These are phyloP conservation scores for Aspergillus cejpii DNA, from an alignment of 2,329 filamentous ascomycete genomes.

Conservation along the genomic window DNA sequence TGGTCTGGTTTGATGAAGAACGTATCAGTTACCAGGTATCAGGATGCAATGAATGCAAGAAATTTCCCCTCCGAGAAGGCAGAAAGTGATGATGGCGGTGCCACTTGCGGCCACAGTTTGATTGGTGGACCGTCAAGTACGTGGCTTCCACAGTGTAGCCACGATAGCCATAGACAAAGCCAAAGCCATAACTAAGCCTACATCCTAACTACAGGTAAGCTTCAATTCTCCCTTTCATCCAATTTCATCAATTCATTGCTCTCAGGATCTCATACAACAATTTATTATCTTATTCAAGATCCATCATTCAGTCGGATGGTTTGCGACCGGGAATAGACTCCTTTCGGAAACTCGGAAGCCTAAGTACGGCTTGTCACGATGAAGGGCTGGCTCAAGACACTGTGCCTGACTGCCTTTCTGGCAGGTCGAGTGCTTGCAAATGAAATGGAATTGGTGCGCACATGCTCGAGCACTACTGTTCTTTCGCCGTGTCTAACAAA, in stretches of 20 bases:
- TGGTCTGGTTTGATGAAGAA: background rate
- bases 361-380: slow-evolving; percentile 25
- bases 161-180: slow-evolving; percentile 5
- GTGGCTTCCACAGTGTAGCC: slow-evolving; percentile 21
- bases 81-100: slow-evolving; percentile 16
- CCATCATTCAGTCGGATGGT: slow-evolving; percentile 16
- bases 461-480: background rate
- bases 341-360: slow-evolving; percentile 19
- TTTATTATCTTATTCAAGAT: too few relatives aligned
- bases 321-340: slow-evolving; percentile 10
- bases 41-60: slow-evolving; percentile 3
- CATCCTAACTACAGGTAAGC: background rate
- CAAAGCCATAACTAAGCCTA: too few relatives aligned
- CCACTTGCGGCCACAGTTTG: slow-evolving; percentile 14
- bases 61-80: slow-evolving; percentile 14
- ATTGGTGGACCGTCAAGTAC: slow-evolving; percentile 19
- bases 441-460: slow-evolving; percentile 42
- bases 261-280: background rate
- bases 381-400: slow-evolving; percentile 36
- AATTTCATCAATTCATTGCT: too few relatives aligned
- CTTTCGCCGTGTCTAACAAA: background rate
- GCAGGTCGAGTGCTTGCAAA: slow-evolving; percentile 38
- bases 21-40: background rate
- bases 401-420: slow-evolving; percentile 34
- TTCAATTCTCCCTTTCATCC: background rate